Conservation (phyloP, 768 basidiomycete species). For the Leucocoprinus leucothites region DNA sequence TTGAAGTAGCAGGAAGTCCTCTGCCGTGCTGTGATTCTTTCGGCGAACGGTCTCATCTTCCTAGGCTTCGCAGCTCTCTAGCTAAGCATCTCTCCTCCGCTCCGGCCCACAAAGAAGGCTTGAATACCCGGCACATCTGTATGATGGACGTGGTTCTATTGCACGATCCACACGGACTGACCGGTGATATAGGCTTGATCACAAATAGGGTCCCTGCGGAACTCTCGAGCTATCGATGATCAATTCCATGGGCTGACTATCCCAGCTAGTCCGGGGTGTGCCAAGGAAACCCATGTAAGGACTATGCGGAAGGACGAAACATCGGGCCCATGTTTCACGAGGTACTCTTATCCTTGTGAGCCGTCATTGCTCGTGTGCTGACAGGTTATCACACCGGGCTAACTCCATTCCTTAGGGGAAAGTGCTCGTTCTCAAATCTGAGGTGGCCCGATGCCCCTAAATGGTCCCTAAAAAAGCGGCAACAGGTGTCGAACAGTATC, state of each 20-base stretch:
- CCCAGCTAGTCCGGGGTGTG: too few relatives aligned
- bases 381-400: too few relatives aligned
- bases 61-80: constrained; percentile 6
- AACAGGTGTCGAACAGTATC: not conserved
- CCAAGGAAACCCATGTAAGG: constrained; percentile 3
- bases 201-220: not conserved
- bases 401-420: too few relatives aligned
- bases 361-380: too few relatives aligned
- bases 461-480: not conserved
- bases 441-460: not conserved
- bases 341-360: not conserved
- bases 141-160: not conserved
- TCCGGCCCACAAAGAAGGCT: not conserved
- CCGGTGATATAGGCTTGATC: not conserved
- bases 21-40: constrained; percentile 5
- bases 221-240: constrained; percentile 7
- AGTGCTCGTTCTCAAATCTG: not conserved
- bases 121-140: not conserved
- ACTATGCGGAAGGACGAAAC: not conserved
- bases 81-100: not conserved
- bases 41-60: constrained; percentile 1
- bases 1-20: not conserved
- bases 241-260: not conserved
- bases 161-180: not conserved
- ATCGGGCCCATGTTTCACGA: not conserved